Evolutionary conservation across 2,329 filamentous ascomycete species (phyloP).

Genomic region (Fusarium aywerte): DNA sequence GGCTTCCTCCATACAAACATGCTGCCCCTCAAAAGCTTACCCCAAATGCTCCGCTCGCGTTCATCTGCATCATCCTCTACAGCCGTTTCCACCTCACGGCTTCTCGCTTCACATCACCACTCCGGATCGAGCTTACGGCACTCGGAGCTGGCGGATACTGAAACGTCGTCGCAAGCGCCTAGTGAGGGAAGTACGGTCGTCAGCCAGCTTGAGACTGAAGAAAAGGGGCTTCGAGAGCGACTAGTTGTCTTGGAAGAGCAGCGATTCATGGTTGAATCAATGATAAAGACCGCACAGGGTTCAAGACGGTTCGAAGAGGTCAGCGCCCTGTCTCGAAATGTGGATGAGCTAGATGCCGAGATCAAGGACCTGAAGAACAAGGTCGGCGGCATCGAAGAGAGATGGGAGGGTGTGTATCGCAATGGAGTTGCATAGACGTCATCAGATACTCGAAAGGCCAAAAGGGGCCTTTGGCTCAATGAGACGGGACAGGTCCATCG

Average conservation of each 20-base stretch:
- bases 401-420: conserved; percentile 65
- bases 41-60: conserved; percentile 68
- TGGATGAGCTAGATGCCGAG: conserved; percentile 83
- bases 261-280: conserved; percentile 86
- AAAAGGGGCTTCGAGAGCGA: conserved; percentile 81
- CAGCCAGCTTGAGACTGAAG: conserved; percentile 78
- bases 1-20: conserved; percentile 89
- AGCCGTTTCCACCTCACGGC: conserved; percentile 45
- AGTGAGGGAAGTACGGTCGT: conserved; percentile 66
- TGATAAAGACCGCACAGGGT: conserved; percentile 81
- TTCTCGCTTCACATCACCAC: conserved; percentile 50
- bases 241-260: conserved; percentile 91
- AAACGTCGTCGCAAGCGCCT: conserved; percentile 57
- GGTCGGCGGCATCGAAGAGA: conserved; percentile 72
- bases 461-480: neutral
- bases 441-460: neutral
- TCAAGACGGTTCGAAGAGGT: conserved; percentile 88
- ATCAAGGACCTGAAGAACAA: conserved; percentile 75
- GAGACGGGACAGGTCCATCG: neutral
- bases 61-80: conserved; percentile 50
- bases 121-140: conserved; percentile 57
- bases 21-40: conserved; percentile 83
- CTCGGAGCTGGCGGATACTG: conserved; percentile 58
- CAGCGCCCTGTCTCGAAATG: conserved; percentile 78
- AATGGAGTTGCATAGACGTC: conserved; percentile 41